Evolutionary conservation across 2,329 filamentous ascomycete species (phyloP).

Genomic region (Arthrinium phaeospermum): DNA sequence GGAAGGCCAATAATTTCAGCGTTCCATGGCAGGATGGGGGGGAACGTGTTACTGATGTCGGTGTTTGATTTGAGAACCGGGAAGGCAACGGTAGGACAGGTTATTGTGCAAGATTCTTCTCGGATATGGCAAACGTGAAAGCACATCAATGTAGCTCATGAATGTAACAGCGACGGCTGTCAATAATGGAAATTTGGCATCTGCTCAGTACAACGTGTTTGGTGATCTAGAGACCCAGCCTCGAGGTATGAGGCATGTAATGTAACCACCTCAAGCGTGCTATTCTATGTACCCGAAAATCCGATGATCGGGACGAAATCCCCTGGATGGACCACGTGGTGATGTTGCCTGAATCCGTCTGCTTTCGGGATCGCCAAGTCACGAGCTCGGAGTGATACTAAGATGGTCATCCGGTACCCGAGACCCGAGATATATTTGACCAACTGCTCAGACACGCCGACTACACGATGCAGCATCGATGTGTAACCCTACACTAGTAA

Average conservation of each 20-base stretch:
- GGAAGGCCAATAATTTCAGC: neutral
- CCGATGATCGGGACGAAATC: neutral
- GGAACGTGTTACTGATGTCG: no score
- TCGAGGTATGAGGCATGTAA: neutral
- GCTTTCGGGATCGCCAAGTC: neutral
- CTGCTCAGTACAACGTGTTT: neutral
- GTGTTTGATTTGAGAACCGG: no score
- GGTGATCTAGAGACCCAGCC: neutral
- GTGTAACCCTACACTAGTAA: neutral
- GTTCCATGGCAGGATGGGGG: neutral
- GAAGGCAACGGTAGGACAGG: no score
- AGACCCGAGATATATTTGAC: neutral
- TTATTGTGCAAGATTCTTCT: neutral
- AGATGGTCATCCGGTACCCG: neutral
- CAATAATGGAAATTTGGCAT: no score
- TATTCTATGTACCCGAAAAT: neutral
- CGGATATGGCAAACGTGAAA: neutral
- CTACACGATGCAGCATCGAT: neutral
- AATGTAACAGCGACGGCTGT: neutral
- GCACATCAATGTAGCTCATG: neutral
- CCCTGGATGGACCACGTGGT: neutral
- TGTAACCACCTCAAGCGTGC: neutral
- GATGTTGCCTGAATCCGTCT: neutral
- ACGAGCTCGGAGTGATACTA: no score
- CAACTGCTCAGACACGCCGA: neutral